phyloP scores from a whole-genome alignment of 2,329 filamentous ascomycete genomes.

The Trichoderma sp. region DNA sequence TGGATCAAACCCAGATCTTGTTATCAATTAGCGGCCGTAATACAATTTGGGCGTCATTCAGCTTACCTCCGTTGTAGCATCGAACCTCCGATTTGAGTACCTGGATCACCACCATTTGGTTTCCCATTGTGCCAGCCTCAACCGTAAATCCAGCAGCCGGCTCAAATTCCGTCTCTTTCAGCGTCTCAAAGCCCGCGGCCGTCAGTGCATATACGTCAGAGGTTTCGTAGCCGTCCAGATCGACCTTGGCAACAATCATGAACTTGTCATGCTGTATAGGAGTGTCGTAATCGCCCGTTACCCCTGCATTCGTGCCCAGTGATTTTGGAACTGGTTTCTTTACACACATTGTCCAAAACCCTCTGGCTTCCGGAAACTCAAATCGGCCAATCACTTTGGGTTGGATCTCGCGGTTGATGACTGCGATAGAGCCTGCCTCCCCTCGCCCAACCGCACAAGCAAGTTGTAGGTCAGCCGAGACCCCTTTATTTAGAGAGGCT shows the following conservation, averaged over 20 bases:
- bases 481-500: conserved; percentile 48
- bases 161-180: conserved; percentile 88
- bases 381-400: conserved; percentile 72
- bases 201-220: conserved; percentile 79
- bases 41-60: not conserved
- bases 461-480: conserved; percentile 61
- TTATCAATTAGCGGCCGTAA: not conserved
- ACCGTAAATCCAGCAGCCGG: conserved; percentile 84
- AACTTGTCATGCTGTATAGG: conserved; percentile 74
- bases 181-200: conserved; percentile 72
- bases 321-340: conserved; percentile 68
- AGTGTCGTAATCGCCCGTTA: conserved; percentile 59
- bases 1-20: conserved; percentile 84
- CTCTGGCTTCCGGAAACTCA: conserved; percentile 72
- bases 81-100: conserved; percentile 84
- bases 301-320: conserved; percentile 53
- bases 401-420: conserved; percentile 78
- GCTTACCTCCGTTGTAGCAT: conserved; percentile 84
- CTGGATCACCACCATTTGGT: conserved; percentile 81
- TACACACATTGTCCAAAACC: conserved; percentile 79
- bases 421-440: conserved; percentile 69
- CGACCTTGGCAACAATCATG: conserved; percentile 78
- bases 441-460: conserved; percentile 66
- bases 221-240: conserved; percentile 70
- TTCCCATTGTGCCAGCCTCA: conserved; percentile 82